Conservation (phyloP, 1,284 basidiomycete species). For the Puccinia novopanici region DNA sequence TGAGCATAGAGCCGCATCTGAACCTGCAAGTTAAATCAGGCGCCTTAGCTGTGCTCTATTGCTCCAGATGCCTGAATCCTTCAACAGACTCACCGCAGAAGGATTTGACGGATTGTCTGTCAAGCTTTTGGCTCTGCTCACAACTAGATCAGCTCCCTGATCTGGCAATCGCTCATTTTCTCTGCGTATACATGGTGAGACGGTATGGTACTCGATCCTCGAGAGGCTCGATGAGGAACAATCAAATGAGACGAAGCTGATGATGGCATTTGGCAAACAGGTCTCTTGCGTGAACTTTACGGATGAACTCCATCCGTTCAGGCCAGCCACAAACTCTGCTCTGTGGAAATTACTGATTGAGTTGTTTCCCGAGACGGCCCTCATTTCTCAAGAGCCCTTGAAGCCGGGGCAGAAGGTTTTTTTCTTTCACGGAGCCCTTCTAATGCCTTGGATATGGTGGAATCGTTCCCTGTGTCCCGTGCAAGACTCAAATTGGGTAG, state of each 20-base stretch:
- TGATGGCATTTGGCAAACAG: not conserved
- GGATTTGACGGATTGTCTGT: not conserved
- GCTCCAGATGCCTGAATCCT: conserved; percentile 27
- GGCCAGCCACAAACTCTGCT: conserved; percentile 2
- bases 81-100: not conserved
- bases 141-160: not conserved
- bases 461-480: conserved; percentile 7
- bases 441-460: conserved; percentile 37
- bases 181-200: conserved; percentile 24
- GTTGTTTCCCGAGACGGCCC: conserved; percentile 1
- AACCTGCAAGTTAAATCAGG: conserved; percentile 3
- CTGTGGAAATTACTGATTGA: conserved; percentile 18
- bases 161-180: conserved; percentile 12
- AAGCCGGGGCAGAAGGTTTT: not conserved
- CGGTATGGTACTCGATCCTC: too few species aligned
- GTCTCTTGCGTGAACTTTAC: not conserved
- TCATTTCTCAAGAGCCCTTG: not conserved
- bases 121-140: not conserved
- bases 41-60: conserved; percentile 18
- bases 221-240: not conserved
- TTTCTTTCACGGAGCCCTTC: conserved; percentile 8
- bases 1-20: not conserved
- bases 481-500: conserved; percentile 10
- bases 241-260: not conserved
- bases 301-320: conserved; percentile 23